phyloP scores from a whole-genome alignment of 306 rosid genomes.

The Rubus parviflorus region DNA sequence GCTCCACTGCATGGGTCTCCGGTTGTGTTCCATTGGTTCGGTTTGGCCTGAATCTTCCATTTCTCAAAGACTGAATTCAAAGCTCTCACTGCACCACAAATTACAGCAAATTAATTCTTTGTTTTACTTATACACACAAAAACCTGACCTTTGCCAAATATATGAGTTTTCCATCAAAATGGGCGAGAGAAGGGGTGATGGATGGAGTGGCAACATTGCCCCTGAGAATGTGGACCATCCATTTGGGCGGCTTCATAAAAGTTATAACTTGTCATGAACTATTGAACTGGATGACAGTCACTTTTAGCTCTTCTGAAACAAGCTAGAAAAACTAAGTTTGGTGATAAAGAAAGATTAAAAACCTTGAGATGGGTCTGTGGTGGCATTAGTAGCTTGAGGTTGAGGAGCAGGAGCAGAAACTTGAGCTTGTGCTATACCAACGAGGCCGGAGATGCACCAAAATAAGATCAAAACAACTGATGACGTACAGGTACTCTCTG shows the following conservation, averaged over 20 bases:
- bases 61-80: conserved; percentile 58
- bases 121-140: not conserved
- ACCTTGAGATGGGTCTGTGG: not conserved
- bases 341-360: not conserved
- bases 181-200: not conserved
- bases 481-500: not conserved
- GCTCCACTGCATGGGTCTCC: conserved; percentile 70
- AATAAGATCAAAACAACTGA: not conserved
- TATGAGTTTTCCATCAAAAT: too few relatives aligned
- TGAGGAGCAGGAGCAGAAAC: conserved; percentile 4
- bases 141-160: not conserved
- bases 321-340: too few relatives aligned
- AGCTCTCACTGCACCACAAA: conserved; percentile 43
- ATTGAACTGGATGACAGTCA: not conserved
- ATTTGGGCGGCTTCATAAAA: not conserved
- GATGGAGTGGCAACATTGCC: not conserved
- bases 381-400: not conserved
- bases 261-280: not conserved
- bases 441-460: not conserved
- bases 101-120: not conserved
- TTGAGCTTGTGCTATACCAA: not conserved
- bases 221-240: too few relatives aligned
- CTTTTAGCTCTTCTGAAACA: not conserved
- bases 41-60: conserved; percentile 44
- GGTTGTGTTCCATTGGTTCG: conserved; percentile 55